These are phyloP conservation scores for Blastobotrys proliferans DNA, from an alignment of 1,139 yeast species.

Conservation along the genomic window DNA sequence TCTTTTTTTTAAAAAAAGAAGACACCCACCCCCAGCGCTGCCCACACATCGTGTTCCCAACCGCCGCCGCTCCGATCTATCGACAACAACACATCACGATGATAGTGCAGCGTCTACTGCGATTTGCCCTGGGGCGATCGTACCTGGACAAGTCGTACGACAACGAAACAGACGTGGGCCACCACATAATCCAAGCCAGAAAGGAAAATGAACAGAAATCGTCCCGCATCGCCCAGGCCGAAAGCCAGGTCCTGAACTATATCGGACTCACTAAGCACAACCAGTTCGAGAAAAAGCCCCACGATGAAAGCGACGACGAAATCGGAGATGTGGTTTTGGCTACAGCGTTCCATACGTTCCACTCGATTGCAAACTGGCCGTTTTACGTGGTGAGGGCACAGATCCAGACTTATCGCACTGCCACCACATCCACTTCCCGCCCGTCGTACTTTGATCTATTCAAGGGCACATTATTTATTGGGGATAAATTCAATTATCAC, in stretches of 20 bases:
- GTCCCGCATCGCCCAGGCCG: conserved; percentile 15
- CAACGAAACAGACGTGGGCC: conserved; percentile 16
- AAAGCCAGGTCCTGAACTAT: too few relatives aligned
- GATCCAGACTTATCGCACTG: neutral
- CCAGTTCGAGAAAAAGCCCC: neutral
- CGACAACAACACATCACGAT: conserved; percentile 13
- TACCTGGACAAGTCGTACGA: conserved; percentile 16
- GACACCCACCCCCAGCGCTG: too few relatives aligned
- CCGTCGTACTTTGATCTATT: neutral
- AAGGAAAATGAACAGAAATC: conserved; percentile 15
- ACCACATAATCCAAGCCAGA: conserved; percentile 11
- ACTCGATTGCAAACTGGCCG: neutral
- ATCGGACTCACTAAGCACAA: conserved; percentile 3
- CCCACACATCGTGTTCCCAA: too few relatives aligned
- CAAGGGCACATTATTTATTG: neutral
- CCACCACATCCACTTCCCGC: too few relatives aligned
- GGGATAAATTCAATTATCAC: neutral
- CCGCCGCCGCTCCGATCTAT: too few relatives aligned
- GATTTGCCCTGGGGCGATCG: conserved; percentile 31
- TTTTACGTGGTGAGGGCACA: neutral
- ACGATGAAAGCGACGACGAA: neutral
- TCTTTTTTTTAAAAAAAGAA: too few relatives aligned
- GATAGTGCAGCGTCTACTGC: conserved; percentile 27
- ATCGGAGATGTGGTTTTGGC: neutral
- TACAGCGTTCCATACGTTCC: neutral